Percentiles rank a stretch among this genome's conserved stretches.
phyloP scores from a whole-genome alignment of 345 rosid genomes.

The Punica granatum region DNA sequence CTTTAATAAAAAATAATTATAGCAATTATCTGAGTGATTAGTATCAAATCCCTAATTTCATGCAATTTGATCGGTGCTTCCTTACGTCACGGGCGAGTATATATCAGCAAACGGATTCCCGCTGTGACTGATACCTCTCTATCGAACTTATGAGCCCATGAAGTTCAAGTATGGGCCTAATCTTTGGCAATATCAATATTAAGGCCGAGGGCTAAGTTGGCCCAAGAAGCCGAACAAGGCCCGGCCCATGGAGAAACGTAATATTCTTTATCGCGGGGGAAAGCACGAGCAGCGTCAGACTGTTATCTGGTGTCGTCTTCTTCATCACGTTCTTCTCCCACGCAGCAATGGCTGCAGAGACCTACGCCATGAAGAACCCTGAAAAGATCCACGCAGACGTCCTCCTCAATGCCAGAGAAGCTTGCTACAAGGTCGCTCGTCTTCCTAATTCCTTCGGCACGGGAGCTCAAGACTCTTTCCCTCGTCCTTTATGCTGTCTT shows the following conservation, averaged over 20 bases:
- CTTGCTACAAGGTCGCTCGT: constrained; percentile 61
- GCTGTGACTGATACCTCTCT: too few species aligned
- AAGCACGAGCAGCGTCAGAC: background rate
- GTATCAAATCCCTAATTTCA: too few species aligned
- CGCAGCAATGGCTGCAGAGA: constrained; percentile 32
- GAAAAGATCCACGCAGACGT: constrained; percentile 63
- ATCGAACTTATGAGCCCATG: too few species aligned
- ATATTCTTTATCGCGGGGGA: background rate
- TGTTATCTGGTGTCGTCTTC: background rate
- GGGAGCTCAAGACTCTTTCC: background rate
- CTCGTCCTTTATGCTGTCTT: background rate
- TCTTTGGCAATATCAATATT: too few species aligned
- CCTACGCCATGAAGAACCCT: constrained; percentile 36
- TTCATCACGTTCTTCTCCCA: background rate
- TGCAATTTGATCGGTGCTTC: too few species aligned
- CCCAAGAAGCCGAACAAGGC: background rate
- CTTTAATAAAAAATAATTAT: too few species aligned
- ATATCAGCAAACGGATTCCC: too few species aligned
- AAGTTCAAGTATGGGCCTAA: too few species aligned
- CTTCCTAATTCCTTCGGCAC: background rate
- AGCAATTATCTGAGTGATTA: too few species aligned
- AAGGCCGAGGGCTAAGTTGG: too few species aligned
- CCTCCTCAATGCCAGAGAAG: constrained; percentile 51
- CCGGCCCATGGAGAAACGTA: background rate
- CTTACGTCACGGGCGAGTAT: too few species aligned